Base-by-base conservation (phyloP, 2,329 filamentous ascomycete genomes). In the Trichoderma sp. region DNA sequence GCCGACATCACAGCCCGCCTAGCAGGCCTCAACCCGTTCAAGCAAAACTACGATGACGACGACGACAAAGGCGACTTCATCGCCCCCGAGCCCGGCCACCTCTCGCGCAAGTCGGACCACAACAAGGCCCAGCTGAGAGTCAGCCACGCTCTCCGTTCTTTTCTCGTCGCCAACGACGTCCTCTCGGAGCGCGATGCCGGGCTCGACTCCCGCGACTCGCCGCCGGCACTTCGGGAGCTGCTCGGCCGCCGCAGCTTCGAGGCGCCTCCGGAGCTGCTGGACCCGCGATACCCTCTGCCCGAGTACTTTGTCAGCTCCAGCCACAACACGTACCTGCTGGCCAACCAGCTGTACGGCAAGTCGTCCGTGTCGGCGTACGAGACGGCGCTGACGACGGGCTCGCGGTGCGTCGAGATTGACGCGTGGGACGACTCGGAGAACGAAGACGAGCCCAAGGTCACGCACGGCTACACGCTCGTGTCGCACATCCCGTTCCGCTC, bases 291-390 rank as follows among this genome's bases (percentile, higher is more conserved):
- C 74, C 87, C 90, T 1, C 81, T 93, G 26, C 87, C 90, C 2
- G 89, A 92, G 74, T 93, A 93, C 80, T 93, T 90, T 76, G 88
- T 93, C 80, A 91, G 88, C 79, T 92, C 90, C 4, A 91, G 88
- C 74, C 91, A 93, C 81, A 93, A 93, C 79, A 93, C 91, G 0
- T 93, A 93, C 76, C 82, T 93, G 30, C 83, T 90, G 76, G 91
- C 90, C 0, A 89, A 93, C 78, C 91, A 93, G 80, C 86, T 93
- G 2, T 91, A 85, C 75, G 91, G 91, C 5, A 82, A 82, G 26
- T 91, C 89, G 2, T 88, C 87, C 3, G 88, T 89, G 8, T 82
- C 84, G 4, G 90, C 89, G 0, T 93, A 93, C 76, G 85, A 90
- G 75, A 88, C 84, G 6, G 88, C 89, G 0, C 81, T 93, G 17